phyloP scores from a whole-genome alignment of 2,329 filamentous ascomycete genomes.

The Aureobasidium uvarum region DNA sequence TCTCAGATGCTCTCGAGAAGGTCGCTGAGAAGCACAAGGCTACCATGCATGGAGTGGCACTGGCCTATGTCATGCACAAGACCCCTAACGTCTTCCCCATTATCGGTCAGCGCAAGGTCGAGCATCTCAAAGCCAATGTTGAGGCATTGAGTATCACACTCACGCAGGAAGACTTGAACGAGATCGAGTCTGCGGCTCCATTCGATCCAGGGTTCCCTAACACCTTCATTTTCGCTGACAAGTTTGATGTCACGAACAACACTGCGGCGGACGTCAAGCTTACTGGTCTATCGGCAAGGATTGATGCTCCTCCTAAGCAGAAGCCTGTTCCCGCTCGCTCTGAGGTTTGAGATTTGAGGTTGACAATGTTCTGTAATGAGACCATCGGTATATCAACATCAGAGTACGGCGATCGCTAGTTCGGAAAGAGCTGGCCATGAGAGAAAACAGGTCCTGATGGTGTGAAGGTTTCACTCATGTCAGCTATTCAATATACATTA shows the following conservation, averaged over 20 bases:
- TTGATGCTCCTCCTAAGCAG: conserved; percentile 26
- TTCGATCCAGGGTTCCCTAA: conserved; percentile 68
- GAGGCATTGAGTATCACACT: conserved; percentile 63
- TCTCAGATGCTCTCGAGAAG: conserved; percentile 59
- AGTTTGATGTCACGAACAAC: conserved; percentile 20
- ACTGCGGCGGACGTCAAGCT: conserved; percentile 26
- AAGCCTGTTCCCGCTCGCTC: conserved; percentile 21
- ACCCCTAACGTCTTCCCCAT: conserved; percentile 69
- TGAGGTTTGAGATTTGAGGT: not conserved
- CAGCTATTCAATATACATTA: no score
- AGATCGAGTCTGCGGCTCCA: conserved; percentile 60
- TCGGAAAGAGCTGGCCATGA: no score
- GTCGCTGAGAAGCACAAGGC: conserved; percentile 54
- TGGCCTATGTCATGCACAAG: conserved; percentile 74
- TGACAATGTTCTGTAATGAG: not conserved
- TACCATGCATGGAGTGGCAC: conserved; percentile 37
- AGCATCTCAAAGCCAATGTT: conserved; percentile 69
- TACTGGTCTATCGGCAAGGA: conserved; percentile 12
- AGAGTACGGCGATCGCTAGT: no score
- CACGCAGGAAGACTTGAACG: conserved; percentile 60
- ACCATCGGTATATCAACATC: not conserved
- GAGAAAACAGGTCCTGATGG: no score
- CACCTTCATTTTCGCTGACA: conserved; percentile 50
- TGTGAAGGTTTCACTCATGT: no score
- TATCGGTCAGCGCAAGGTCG: conserved; percentile 65